Evolutionary conservation across 495 filamentous ascomycete species (phyloP).

Genomic region (Pseudotulostoma volvatum): DNA sequence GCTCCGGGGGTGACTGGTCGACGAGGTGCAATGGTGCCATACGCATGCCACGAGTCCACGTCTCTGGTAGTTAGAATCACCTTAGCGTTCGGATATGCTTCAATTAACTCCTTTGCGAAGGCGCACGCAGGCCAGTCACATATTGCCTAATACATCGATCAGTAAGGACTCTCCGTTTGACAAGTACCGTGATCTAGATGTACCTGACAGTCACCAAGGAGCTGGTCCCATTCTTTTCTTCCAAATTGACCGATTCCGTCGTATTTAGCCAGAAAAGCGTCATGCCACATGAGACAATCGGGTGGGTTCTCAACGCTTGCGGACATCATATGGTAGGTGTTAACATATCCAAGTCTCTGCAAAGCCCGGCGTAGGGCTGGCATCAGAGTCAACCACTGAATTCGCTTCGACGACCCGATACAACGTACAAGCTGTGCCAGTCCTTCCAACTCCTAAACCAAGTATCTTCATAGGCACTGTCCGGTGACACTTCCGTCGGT

Average conservation of each 20-base stretch:
- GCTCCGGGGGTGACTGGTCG: neutral
- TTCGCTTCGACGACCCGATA: neutral
- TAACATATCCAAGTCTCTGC: conserved; percentile 40
- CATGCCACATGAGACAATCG: conserved; percentile 45
- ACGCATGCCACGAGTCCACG: conserved; percentile 41
- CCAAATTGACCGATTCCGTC: conserved; percentile 43
- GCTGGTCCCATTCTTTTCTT: conserved; percentile 49
- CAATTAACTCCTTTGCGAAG: conserved; percentile 50
- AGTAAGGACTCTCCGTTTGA: neutral
- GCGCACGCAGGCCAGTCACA: conserved; percentile 51
- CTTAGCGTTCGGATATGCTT: conserved; percentile 54
- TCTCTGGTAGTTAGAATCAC: conserved; percentile 48
- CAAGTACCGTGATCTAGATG: too few species aligned
- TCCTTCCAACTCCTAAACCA: conserved; percentile 43
- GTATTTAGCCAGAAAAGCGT: conserved; percentile 49
- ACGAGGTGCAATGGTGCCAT: conserved; percentile 5
- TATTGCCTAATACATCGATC: conserved; percentile 27
- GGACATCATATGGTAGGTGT: conserved; percentile 54
- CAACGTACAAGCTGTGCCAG: conserved; percentile 48
- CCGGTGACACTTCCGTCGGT: conserved; percentile 43
- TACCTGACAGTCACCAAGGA: conserved; percentile 45
- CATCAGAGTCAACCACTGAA: neutral
- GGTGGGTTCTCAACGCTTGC: conserved; percentile 42
- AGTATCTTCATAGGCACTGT: conserved; percentile 52
- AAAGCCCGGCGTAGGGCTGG: conserved; percentile 43